Evolutionary conservation across 2,329 filamentous ascomycete genomes (phyloP).

Genomic region (Aschersonia sp.): DNA sequence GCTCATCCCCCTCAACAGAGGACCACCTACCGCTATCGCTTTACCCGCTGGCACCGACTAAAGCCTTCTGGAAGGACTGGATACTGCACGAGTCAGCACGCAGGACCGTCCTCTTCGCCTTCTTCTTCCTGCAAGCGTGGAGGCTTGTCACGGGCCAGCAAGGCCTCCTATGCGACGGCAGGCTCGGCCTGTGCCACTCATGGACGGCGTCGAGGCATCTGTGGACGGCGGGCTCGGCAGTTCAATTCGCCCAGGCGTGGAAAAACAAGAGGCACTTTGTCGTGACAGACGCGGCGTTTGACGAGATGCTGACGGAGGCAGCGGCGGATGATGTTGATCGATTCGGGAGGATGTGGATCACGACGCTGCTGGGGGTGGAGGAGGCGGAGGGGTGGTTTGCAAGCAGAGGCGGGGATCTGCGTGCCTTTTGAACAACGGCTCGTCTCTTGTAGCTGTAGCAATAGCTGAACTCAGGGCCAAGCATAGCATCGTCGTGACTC

Average conservation of each 20-base stretch:
- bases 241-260: constrained; percentile 25
- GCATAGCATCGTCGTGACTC: too few relatives aligned
- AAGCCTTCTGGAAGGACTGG: constrained; percentile 34
- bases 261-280: constrained; percentile 19
- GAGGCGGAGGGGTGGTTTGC: constrained; percentile 20
- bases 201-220: constrained; percentile 24
- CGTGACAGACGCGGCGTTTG: constrained; percentile 15
- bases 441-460: too few relatives aligned
- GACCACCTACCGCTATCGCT: constrained; percentile 9
- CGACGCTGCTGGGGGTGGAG: constrained; percentile 15
- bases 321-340: constrained; percentile 26
- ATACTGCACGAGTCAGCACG: constrained; percentile 37
- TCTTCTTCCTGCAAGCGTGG: constrained; percentile 28
- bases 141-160: constrained; percentile 16
- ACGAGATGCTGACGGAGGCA: constrained; percentile 16
- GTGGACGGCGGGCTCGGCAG: constrained; percentile 19
- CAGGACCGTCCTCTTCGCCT: constrained; percentile 33
- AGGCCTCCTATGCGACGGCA: constrained; percentile 13
- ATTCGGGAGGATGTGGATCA: constrained; percentile 24
- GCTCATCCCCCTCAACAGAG: not conserved
- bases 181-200: constrained; percentile 16
- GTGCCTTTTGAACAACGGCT: too few relatives aligned
- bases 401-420: constrained; percentile 6
- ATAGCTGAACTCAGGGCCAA: too few relatives aligned
- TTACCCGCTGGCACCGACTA: constrained; percentile 23